Conservation (phyloP, 495 filamentous ascomycete genomes). For the Aspergillus sclerotiicarbonarius region DNA sequence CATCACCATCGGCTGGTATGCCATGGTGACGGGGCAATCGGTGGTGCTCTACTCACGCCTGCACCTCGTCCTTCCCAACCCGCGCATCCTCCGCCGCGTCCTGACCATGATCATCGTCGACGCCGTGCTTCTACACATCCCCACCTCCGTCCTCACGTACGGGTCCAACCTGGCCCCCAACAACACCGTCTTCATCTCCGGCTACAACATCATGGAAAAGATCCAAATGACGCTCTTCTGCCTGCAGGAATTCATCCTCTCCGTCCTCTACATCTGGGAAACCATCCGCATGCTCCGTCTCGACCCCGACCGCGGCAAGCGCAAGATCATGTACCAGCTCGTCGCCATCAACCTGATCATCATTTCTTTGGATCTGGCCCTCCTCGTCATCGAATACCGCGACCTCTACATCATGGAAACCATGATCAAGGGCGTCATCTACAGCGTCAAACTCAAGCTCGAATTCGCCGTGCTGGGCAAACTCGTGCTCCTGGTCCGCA, state of each 20-base stretch:
- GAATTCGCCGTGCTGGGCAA: conserved; percentile 62
- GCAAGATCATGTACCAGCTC: conserved; percentile 58
- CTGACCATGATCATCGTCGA: conserved; percentile 59
- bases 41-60: conserved; percentile 68
- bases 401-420: conserved; percentile 58
- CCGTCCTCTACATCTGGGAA: conserved; percentile 58
- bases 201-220: conserved; percentile 60
- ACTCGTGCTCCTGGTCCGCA: conserved; percentile 41
- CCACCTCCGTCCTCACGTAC: conserved; percentile 56
- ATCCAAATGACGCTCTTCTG: conserved; percentile 64
- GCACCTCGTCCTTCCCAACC: conserved; percentile 55
- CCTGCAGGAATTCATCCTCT: conserved; percentile 61
- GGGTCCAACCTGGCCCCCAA: conserved; percentile 47
- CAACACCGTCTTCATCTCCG: conserved; percentile 28
- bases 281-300: conserved; percentile 49
- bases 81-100: conserved; percentile 48
- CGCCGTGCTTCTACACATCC: conserved; percentile 53
- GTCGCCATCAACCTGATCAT: conserved; percentile 58
- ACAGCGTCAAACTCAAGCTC: conserved; percentile 65
- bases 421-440: conserved; percentile 58
- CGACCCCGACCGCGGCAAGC: conserved; percentile 41
- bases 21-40: conserved; percentile 65
- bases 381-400: conserved; percentile 57
- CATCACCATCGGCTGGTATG: conserved; percentile 57
- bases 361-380: conserved; percentile 53